phyloP scores from a whole-genome alignment of 371 early-diverging fungal species.

The Rhizopus delemar region DNA sequence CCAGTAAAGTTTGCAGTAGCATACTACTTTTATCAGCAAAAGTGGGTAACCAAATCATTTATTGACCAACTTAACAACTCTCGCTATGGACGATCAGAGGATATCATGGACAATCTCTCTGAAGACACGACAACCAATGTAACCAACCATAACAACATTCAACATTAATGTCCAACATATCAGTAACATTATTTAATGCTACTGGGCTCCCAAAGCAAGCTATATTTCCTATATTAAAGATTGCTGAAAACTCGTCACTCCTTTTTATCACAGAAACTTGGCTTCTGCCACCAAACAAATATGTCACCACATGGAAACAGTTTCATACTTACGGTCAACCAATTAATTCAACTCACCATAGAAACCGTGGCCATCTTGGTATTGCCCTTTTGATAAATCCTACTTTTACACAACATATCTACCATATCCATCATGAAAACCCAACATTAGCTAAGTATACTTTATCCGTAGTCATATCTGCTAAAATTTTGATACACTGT shows the following conservation, averaged over 20 bases:
- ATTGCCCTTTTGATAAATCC: background rate
- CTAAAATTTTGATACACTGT: slow-evolving; percentile 6
- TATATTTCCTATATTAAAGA: background rate
- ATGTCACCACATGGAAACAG: slow-evolving; percentile 17
- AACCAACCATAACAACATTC: background rate
- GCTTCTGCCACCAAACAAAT: slow-evolving; percentile 9
- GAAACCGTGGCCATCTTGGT: no score
- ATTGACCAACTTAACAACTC: background rate
- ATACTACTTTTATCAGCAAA: slow-evolving; percentile 7
- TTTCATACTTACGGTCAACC: slow-evolving; percentile 18
- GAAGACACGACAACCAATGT: background rate
- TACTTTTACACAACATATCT: background rate
- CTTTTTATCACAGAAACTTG: slow-evolving; percentile 30
- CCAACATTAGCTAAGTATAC: slow-evolving; percentile 7
- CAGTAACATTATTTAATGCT: slow-evolving; percentile 5
- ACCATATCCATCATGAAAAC: slow-evolving; percentile 4
- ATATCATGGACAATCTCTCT: background rate
- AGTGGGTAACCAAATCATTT: background rate
- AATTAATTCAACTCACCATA: no score
- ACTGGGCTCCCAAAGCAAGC: slow-evolving; percentile 14
- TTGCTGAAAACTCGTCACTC: background rate
- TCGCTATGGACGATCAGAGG: no score
- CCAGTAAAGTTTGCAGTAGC: slow-evolving; percentile 8
- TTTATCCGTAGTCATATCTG: background rate
- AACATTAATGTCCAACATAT: background rate